Conservation (phyloP, 805 yeast species). For the Yamadazyma tumulicola region DNA sequence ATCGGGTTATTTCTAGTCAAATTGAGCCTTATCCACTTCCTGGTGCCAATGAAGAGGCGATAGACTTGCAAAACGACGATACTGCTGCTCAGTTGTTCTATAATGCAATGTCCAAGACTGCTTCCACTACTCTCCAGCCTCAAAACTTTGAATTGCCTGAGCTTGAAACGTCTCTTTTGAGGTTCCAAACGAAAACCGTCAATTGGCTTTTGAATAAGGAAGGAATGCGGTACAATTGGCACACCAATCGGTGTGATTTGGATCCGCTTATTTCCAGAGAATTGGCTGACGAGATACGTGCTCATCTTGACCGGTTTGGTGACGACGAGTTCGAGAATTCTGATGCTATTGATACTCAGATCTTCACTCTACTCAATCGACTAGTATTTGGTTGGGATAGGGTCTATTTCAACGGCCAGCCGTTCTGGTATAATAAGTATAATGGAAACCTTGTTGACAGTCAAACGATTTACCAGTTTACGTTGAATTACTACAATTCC, state of each 20-base stretch:
- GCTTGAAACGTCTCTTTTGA: conserved; percentile 40
- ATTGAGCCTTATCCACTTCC: conserved; percentile 8
- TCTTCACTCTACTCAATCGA: conserved; percentile 32
- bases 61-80: conserved; percentile 3
- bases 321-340: not conserved
- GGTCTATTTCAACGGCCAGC: conserved; percentile 9
- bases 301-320: not conserved
- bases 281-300: conserved; percentile 3
- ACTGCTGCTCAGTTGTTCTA: conserved; percentile 41
- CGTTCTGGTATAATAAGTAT: conserved; percentile 48
- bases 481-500: conserved; percentile 22
- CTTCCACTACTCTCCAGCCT: conserved; percentile 19
- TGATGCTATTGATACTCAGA: conserved; percentile 13
- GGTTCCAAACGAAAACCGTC: conserved; percentile 53
- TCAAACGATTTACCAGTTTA: conserved; percentile 23
- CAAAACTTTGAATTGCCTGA: conserved; percentile 36
- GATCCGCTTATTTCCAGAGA: conserved; percentile 12
- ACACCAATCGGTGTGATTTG: conserved; percentile 18
- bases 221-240: conserved; percentile 33
- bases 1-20: conserved; percentile 2
- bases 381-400: conserved; percentile 54
- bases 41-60: not conserved
- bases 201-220: conserved; percentile 56
- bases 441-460: conserved; percentile 45
- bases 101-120: conserved; percentile 45